Base-by-base conservation (phyloP, 2,329 filamentous ascomycete species). In the Aspergillus clavatus region DNA sequence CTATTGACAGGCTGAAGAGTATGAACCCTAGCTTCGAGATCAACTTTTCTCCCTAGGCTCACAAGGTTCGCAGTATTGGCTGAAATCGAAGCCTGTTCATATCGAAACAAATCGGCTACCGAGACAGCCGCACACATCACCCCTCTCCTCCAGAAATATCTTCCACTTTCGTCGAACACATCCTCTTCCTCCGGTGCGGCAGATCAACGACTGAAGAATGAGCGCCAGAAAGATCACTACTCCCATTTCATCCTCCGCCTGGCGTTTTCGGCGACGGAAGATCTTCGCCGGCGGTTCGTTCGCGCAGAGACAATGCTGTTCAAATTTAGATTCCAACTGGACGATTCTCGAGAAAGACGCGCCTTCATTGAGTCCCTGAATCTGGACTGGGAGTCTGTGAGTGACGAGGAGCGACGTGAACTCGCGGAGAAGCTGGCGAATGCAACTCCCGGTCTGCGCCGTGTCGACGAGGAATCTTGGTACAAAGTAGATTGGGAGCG, bases 401-500 rank as follows among this genome's bases (percentile, higher is more conserved):
- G 77, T 0, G 87, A 89, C 1, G 84, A 87, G 1, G 93, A 98
- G 69, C 89, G 80, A 77, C 79, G 70, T n/a, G 75, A 78, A 48
- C 71, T 89, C 43, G 74, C 75, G 1, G 72, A 79, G 0, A 78
- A 86, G 47, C 68, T 95, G 41, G 70, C 76, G 0, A 79, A 80
- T 26, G 76, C 77, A 4, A 80, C 77, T 2, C 69, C 70, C 6
- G 72, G 74, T 4, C 57, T 76, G 38, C 67, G 65, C 31, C 65
- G 68, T 43, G 51, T 75, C 5, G 89, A 95, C 12, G 88, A 95
- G 33, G 88, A 93, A 58, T 82, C 75, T 21, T 98, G 89, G 85
- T 95, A 94, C 76, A 97, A 96, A 71, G 89, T 97, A 1, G 89
- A 96, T 60, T 98, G 91, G 89, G 86, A 89, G 63, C 81, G 83